phyloP scores from a whole-genome alignment of 176 grass and related monocot species.

The sorghum (Sorghum bicolor) region DNA sequence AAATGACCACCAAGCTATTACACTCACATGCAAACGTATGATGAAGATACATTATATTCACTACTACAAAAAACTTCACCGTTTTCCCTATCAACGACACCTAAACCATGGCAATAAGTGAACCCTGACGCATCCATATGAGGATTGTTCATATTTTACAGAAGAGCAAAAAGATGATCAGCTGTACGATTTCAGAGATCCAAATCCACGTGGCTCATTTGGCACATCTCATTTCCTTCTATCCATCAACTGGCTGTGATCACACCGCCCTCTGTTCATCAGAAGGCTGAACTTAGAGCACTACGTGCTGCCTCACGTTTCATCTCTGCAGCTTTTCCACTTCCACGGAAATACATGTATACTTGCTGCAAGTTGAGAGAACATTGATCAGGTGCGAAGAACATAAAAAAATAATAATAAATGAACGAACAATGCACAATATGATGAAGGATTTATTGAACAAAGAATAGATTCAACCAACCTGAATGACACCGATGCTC shows the following conservation, averaged over 20 bases:
- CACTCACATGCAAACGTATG: background rate
- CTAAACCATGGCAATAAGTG: conserved; percentile 25
- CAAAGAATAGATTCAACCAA: background rate
- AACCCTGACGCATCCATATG: background rate
- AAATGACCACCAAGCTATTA: background rate
- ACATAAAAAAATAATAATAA: background rate
- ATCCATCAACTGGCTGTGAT: conserved; percentile 12
- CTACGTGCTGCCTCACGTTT: conserved; percentile 66
- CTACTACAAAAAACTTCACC: background rate
- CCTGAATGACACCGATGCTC: conserved; percentile 90
- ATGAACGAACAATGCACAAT: background rate
- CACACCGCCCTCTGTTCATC: conserved; percentile 27
- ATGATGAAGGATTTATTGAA: background rate
- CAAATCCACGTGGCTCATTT: conserved; percentile 18
- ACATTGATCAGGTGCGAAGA: background rate
- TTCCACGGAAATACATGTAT: conserved; percentile 97
- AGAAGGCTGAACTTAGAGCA: conserved; percentile 73
- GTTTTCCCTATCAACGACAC: conserved; percentile 26
- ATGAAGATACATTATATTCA: background rate
- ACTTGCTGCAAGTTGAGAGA: conserved; percentile 65
- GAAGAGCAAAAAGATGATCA: conserved; percentile 24
- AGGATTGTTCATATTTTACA: conserved; percentile 36
- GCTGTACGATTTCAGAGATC: background rate
- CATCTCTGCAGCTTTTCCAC: conserved; percentile 78
- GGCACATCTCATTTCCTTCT: conserved; percentile 22